Evolutionary conservation across 495 filamentous ascomycete genomes (phyloP).

Genomic region (Penicillium bialowiezense): DNA sequence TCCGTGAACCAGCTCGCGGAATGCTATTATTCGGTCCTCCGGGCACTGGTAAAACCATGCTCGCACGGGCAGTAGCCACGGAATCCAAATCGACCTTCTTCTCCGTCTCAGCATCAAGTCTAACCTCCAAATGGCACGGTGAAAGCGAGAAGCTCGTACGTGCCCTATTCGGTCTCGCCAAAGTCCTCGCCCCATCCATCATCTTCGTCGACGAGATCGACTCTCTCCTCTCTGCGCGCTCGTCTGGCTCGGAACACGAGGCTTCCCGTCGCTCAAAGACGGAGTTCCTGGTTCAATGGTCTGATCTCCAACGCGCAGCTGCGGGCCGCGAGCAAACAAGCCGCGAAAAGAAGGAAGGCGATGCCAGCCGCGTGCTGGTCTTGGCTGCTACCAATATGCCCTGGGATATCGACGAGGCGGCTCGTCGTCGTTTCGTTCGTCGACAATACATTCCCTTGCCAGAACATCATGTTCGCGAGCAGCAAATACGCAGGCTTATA

Average conservation of each 20-base stretch:
- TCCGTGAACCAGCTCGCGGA: conserved; percentile 89
- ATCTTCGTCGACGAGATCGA: conserved; percentile 99
- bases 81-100: conserved; percentile 97
- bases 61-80: conserved; percentile 91
- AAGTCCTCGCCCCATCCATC: conserved; percentile 87
- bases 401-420: conserved; percentile 98
- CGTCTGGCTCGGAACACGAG: conserved; percentile 84
- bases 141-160: conserved; percentile 96
- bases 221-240: conserved; percentile 81
- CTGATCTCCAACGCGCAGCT: conserved; percentile 85
- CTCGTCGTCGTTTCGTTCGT: conserved; percentile 84
- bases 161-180: conserved; percentile 87
- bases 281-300: conserved; percentile 98
- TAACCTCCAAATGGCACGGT: conserved; percentile 95
- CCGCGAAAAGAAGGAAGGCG: conserved; percentile 69
- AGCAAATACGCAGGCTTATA: conserved; percentile 74
- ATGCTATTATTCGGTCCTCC: conserved; percentile 97
- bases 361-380: conserved; percentile 86
- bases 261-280: conserved; percentile 94
- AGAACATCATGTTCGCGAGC: conserved; percentile 72
- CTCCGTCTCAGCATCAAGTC: conserved; percentile 87
- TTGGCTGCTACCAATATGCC: conserved; percentile 95
- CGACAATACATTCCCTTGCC: conserved; percentile 95
- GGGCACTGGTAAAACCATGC: conserved; percentile 97
- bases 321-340: conserved; percentile 76